These are phyloP conservation scores for Wickerhamomyces subpelliculosus DNA, from an alignment of 805 yeast genomes.

Conservation along the genomic window DNA sequence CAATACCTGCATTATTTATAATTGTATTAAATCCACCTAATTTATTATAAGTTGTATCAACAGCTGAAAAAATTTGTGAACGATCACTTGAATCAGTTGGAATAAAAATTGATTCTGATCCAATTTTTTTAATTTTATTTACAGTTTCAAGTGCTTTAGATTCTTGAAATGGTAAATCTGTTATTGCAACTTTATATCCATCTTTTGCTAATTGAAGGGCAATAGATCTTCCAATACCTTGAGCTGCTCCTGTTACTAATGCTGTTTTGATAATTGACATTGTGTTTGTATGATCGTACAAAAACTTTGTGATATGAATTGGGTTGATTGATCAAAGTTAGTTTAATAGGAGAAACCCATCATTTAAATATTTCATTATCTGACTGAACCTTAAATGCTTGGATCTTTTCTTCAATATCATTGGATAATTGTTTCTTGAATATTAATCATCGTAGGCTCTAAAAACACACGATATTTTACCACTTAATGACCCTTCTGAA, in stretches of 20 bases:
- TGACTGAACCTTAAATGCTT: no score
- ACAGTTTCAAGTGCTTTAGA: slow-evolving; percentile 17
- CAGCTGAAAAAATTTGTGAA: slow-evolving; percentile 20
- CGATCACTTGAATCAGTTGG: slow-evolving; percentile 21
- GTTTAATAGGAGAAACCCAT: no score
- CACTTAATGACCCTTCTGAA: no score
- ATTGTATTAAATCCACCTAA: slow-evolving; percentile 29
- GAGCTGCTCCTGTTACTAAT: slow-evolving; percentile 83
- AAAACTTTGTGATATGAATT: no score
- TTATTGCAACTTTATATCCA: slow-evolving; percentile 43
- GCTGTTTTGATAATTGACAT: slow-evolving; percentile 31
- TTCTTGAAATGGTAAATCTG: slow-evolving; percentile 20
- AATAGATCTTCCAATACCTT: slow-evolving; percentile 84
- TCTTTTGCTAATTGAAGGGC: slow-evolving; percentile 69
- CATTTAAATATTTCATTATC: no score
- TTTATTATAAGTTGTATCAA: slow-evolving; percentile 20
- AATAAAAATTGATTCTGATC: slow-evolving; percentile 18
- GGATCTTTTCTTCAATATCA: no score
- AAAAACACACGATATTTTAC: no score
- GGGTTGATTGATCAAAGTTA: no score
- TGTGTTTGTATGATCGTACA: no score
- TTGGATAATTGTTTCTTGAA: no score
- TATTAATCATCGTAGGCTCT: no score
- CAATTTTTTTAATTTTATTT: slow-evolving; percentile 15
- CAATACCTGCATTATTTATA: slow-evolving; percentile 32